Percentiles rank a stretch among this genome's conserved stretches.
phyloP scores from a whole-genome alignment of 73 alveolate species.

The Paramecium sonneborni region DNA sequence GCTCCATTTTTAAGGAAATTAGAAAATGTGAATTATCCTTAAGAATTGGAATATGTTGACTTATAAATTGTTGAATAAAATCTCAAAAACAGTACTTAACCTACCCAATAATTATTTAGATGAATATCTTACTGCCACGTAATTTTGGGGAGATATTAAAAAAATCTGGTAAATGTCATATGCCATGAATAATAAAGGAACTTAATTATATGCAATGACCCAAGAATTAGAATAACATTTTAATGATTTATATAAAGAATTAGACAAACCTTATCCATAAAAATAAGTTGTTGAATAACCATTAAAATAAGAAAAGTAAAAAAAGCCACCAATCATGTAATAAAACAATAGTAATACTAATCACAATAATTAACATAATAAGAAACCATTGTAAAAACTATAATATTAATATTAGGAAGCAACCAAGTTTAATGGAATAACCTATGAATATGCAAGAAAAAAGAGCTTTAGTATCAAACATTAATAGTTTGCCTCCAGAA shows the following conservation, averaged over 20 bases:
- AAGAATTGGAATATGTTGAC: constrained; percentile 36
- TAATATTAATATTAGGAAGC: neutral
- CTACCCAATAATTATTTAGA: neutral
- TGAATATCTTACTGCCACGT: constrained; percentile 3
- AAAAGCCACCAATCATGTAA: neutral
- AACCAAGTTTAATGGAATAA: constrained; percentile 44
- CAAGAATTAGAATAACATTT: constrained; percentile 27
- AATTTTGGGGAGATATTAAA: constrained; percentile 52
- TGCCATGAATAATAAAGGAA: constrained; percentile 35
- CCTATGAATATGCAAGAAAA: constrained; percentile 67
- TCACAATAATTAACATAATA: neutral
- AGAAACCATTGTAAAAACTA: neutral
- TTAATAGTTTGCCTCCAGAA: constrained; percentile 52
- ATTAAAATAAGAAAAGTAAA: neutral
- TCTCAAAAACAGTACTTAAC: neutral
- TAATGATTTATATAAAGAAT: neutral
- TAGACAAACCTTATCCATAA: constrained; percentile 20
- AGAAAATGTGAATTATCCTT: constrained; percentile 39
- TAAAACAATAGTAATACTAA: neutral
- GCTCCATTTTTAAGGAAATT: constrained; percentile 35
- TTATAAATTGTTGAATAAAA: constrained; percentile 36
- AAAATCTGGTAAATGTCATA: constrained; percentile 55
- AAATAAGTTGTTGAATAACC: neutral
- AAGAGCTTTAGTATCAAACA: constrained; percentile 50
- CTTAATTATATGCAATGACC: constrained; percentile 47